These are phyloP conservation scores for Nemania bipapillata DNA, from an alignment of 2,329 filamentous ascomycete genomes.

Conservation along the genomic window DNA sequence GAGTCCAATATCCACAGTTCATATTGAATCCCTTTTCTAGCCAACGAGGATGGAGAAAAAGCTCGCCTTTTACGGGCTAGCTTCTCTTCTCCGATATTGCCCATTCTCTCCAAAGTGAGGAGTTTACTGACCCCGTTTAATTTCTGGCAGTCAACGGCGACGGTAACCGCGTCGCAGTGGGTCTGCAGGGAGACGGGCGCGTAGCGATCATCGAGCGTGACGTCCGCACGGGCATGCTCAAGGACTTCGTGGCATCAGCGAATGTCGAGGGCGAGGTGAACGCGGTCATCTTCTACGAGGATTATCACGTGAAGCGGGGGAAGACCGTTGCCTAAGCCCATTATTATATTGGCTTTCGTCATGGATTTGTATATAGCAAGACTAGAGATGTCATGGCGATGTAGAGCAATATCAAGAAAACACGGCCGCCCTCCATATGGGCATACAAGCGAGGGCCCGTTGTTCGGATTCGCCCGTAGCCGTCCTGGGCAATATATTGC, in stretches of 20 bases:
- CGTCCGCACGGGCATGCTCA: slow-evolving; percentile 66
- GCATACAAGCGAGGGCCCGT: slow-evolving; percentile 26
- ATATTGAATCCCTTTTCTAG: neutral
- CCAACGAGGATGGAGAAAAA: neutral
- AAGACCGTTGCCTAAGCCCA: neutral
- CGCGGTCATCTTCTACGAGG: slow-evolving; percentile 61
- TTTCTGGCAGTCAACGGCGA: slow-evolving; percentile 74
- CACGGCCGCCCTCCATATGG: slow-evolving; percentile 19
- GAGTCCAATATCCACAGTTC: slow-evolving; percentile 12
- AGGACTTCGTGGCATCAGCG: slow-evolving; percentile 57
- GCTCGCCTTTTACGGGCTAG: slow-evolving; percentile 8
- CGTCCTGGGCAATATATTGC: slow-evolving; percentile 19
- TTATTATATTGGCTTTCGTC: slow-evolving; percentile 18
- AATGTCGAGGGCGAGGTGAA: slow-evolving; percentile 60
- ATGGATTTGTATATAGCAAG: slow-evolving; percentile 26
- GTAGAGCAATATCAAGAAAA: slow-evolving; percentile 23
- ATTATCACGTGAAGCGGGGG: slow-evolving; percentile 38
- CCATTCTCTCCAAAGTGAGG: neutral
- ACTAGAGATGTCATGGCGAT: slow-evolving; percentile 23
- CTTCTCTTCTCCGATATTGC: neutral
- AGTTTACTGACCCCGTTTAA: slow-evolving; percentile 17
- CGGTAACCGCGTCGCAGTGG: slow-evolving; percentile 73
- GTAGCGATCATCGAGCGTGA: slow-evolving; percentile 72
- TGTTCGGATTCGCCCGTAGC: slow-evolving; percentile 6
- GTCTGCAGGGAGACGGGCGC: slow-evolving; percentile 68